These are phyloP conservation scores for Alopecurus myosuroides DNA, from an alignment of 176 grass and related monocot species.

Conservation along the genomic window DNA sequence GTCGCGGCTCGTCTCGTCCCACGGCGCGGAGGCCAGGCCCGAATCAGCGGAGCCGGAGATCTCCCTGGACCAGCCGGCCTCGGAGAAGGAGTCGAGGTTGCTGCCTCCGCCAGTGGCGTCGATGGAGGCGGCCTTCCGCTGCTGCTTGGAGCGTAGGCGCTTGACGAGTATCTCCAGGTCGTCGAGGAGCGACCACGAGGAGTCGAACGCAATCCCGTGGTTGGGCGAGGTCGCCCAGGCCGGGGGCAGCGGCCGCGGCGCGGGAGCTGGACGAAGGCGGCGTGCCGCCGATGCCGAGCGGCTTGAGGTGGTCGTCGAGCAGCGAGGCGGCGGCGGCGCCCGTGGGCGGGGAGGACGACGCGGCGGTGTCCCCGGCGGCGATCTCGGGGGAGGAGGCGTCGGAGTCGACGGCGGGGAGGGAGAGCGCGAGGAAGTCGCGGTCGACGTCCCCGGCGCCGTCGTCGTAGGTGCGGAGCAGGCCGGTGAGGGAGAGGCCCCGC, in stretches of 20 bases:
- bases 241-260: conserved; percentile 18
- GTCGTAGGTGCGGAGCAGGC: conserved; percentile 84
- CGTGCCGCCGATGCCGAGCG: conserved; percentile 15
- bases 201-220: conserved; percentile 80
- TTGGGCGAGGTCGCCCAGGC: conserved; percentile 73
- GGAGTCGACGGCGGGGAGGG: conserved; percentile 43
- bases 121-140: conserved; percentile 36
- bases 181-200: conserved; percentile 80
- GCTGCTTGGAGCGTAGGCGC: conserved; percentile 89
- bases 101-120: conserved; percentile 18
- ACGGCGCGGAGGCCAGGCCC: conserved; percentile 23
- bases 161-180: conserved; percentile 95
- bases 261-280: conserved; percentile 36
- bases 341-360: not conserved
- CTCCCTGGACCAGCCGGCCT: conserved; percentile 96
- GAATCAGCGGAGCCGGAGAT: conserved; percentile 56
- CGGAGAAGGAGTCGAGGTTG: conserved; percentile 81
- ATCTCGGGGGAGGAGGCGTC: conserved; percentile 34
- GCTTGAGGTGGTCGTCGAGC: conserved; percentile 55
- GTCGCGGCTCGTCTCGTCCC: conserved; percentile 87
- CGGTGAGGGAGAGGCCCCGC: conserved; percentile 59
- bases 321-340: conserved; percentile 31
- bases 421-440: conserved; percentile 87
- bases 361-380: conserved; percentile 1
- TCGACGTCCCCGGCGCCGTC: conserved; percentile 92